phyloP scores from a whole-genome alignment of 768 basidiomycete species.

The Panellus pusillus region DNA sequence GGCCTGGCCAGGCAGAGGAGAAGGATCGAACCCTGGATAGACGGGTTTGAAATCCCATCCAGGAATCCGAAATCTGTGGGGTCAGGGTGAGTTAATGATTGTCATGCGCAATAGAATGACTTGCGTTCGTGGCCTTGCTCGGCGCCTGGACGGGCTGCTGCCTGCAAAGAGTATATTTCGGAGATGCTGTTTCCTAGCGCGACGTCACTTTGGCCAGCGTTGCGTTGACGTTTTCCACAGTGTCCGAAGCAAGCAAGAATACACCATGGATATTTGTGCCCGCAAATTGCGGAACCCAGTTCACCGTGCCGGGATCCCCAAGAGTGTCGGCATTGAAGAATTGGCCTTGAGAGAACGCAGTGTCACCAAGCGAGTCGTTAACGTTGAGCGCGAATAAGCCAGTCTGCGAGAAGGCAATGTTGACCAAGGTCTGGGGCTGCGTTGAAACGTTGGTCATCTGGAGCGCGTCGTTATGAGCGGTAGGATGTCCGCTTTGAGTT shows the following conservation, averaged over 20 bases:
- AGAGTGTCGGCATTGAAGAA: conserved; percentile 36
- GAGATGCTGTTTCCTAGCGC: conserved; percentile 32
- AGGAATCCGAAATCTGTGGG: conserved; percentile 16
- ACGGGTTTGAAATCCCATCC: conserved; percentile 15
- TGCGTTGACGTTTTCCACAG: conserved; percentile 31
- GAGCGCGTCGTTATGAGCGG: conserved; percentile 47
- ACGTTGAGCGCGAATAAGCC: conserved; percentile 46
- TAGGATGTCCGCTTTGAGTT: conserved; percentile 36
- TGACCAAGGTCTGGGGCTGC: conserved; percentile 38
- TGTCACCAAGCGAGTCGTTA: conserved; percentile 38
- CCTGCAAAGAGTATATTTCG: conserved; percentile 16
- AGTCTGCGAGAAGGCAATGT: conserved; percentile 53
- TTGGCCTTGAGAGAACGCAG: conserved; percentile 43
- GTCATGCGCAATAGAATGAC: not conserved
- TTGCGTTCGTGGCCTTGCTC: conserved; percentile 49
- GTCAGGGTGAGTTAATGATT: no score
- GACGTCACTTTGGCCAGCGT: conserved; percentile 33
- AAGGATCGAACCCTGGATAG: not conserved
- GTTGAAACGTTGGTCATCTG: conserved; percentile 35
- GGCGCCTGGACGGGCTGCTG: conserved; percentile 45
- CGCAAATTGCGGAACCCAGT: conserved; percentile 50
- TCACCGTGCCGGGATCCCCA: conserved; percentile 36
- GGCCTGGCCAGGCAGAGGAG: conserved; percentile 5
- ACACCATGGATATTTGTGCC: conserved; percentile 47
- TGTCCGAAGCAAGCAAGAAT: conserved; percentile 44